phyloP scores from a whole-genome alignment of 2,329 filamentous ascomycete genomes.

The Penicillium sp. region DNA sequence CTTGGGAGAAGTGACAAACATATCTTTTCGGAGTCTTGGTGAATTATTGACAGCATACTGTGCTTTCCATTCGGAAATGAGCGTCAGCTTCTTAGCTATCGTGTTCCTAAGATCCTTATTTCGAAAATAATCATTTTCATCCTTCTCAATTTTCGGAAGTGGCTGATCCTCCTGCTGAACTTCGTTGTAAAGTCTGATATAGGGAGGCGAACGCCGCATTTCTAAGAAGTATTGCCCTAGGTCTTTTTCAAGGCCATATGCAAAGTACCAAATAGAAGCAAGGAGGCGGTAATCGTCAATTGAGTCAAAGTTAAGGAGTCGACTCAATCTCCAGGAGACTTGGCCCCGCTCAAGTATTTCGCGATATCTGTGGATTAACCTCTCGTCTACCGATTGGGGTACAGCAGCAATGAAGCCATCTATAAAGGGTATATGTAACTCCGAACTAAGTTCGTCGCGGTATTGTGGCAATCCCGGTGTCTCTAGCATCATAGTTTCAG shows the following conservation, averaged over 20 bases:
- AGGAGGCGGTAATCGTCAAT: not conserved
- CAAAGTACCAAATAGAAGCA: not conserved
- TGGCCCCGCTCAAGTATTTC: not conserved
- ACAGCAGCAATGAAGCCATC: not conserved
- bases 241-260: not conserved
- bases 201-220: not conserved
- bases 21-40: conserved; percentile 17
- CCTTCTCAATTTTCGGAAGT: not conserved
- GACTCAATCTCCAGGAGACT: not conserved
- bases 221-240: not conserved
- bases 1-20: conserved; percentile 21
- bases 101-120: not conserved
- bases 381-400: not conserved
- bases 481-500: not conserved
- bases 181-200: not conserved
- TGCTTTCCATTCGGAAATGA: not conserved
- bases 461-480: not conserved
- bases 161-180: not conserved
- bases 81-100: not conserved
- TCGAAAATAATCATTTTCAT: not conserved
- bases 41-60: not conserved
- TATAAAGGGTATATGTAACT: not conserved
- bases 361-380: not conserved
- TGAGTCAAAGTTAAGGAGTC: not conserved
- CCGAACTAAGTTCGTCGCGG: not conserved